Base-by-base conservation (phyloP, 495 filamentous ascomycete species). In the Penicillium mononematosum region DNA sequence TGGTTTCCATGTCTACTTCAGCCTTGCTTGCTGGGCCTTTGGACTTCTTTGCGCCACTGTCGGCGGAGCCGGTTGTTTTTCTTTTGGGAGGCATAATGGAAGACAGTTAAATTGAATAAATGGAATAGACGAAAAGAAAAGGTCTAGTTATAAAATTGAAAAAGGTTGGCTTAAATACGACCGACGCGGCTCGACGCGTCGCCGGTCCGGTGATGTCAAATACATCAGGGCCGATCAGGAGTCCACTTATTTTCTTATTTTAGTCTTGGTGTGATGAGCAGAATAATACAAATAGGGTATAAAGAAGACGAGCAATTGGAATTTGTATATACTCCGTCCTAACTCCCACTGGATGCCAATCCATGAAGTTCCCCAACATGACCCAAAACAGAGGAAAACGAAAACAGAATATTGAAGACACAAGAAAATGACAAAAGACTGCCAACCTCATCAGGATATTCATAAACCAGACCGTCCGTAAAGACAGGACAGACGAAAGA, bases 261-360 rank as follows among this genome's bases (percentile, higher is more conserved):
- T 31, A 11, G 9, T 31, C 29, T 10, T 11, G 9, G 3, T 31
- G 2, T 31, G 9, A 31, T 31, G 29, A 11, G 12, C 2, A 16
- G 14, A 39, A 24, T 24, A 24, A 24, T 24, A 24, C 22, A 24
- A n/a, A 38, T 7, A 38, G 7, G 36, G 16, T 39, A 41, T n/a
- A 25, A 20, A 2, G 29, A 46, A 31, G 24, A 50, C 14, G 34
- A 45, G 14, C 31, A 38, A 52, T 36, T 36, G 43, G 7, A 55
- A 47, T 47, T 41, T 45, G 20, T 39, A 56, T 50, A 41, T 44
- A 50, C 46, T 56, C 46, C 38, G 11, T 45, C 19, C 34, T 34
- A 42, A 56, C 54, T 56, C 54, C 53, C 32, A 29, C 51, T 12
- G 36, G 54, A 56, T 48, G 45, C 45, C 54, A 49, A 25, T 45